Percentiles rank a stretch among this genome's conserved stretches.
phyloP scores from a whole-genome alignment of 1,284 basidiomycete genomes.

The Rhodofomes roseus region DNA sequence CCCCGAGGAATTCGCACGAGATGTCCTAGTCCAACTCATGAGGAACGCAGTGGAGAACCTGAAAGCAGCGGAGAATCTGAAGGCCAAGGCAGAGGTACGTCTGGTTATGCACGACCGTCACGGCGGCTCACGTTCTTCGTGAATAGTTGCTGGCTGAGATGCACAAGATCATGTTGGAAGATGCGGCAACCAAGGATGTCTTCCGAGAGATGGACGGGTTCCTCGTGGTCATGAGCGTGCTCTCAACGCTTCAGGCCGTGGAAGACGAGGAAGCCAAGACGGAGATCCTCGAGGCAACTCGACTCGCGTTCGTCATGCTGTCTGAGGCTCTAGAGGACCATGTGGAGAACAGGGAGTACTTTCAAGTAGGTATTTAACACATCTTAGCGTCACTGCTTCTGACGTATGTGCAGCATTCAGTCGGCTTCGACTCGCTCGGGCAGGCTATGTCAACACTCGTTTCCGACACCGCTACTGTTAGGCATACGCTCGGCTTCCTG shows the following conservation, averaged over 20 bases:
- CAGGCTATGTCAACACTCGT: conserved; percentile 52
- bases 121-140: not conserved
- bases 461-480: conserved; percentile 41
- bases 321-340: conserved; percentile 61
- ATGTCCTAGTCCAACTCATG: conserved; percentile 70
- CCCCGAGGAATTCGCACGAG: conserved; percentile 69
- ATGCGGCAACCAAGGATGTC: conserved; percentile 61
- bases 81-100: conserved; percentile 48
- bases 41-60: conserved; percentile 61
- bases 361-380: conserved; percentile 53
- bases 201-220: conserved; percentile 81
- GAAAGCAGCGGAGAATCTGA: conserved; percentile 47
- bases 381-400: not conserved
- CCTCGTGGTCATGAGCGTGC: conserved; percentile 62
- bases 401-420: conserved; percentile 42
- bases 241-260: conserved; percentile 50
- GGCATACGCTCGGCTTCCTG: conserved; percentile 57
- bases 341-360: conserved; percentile 56
- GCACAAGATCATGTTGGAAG: conserved; percentile 54
- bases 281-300: conserved; percentile 49
- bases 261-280: conserved; percentile 38
- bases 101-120: not conserved
- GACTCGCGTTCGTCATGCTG: conserved; percentile 56
- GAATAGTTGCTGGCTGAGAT: conserved; percentile 58
- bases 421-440: conserved; percentile 61